A percentile compares a stretch with the other conserved stretches of the same genome.
Evolutionary conservation across 2,329 filamentous ascomycete genomes (phyloP).

Genomic region (Calonectria leucothoes): DNA sequence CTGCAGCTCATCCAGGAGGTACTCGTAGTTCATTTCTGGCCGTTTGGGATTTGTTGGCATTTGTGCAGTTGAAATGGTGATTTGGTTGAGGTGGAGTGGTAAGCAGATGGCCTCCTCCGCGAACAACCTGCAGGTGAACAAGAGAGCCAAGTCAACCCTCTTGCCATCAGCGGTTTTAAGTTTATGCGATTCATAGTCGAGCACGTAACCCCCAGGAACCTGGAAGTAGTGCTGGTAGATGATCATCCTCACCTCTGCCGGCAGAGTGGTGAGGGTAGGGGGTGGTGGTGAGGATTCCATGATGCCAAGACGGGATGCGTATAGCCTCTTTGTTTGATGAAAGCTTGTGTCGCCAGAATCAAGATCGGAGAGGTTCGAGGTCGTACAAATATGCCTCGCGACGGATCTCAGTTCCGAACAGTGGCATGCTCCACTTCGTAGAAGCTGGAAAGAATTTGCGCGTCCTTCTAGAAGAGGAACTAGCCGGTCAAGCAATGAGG

Average conservation of each 20-base stretch:
- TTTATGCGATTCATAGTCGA: background rate
- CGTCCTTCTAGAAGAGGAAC: background rate
- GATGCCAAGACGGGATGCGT: background rate
- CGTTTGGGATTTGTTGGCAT: background rate
- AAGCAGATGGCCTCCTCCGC: background rate
- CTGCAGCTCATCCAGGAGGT: background rate
- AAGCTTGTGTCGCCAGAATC: background rate
- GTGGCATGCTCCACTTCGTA: background rate
- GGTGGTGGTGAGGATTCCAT: background rate
- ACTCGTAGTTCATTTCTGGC: constrained; percentile 1
- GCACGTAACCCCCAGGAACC: background rate
- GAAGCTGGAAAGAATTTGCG: background rate
- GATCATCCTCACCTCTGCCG: background rate
- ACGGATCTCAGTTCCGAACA: background rate
- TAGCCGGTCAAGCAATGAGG: background rate
- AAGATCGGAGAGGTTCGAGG: background rate
- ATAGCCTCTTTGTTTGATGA: background rate
- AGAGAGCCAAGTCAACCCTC: background rate
- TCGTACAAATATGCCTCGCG: background rate
- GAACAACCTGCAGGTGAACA: background rate
- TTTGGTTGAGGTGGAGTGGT: background rate
- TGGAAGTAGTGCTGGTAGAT: background rate
- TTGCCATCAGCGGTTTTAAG: background rate
- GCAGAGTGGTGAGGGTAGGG: background rate
- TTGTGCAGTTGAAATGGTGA: background rate